Percentiles rank a stretch among this genome's conserved stretches.
Conservation (phyloP, 352 stramenopile species). For the Peronospora belbahrii region DNA sequence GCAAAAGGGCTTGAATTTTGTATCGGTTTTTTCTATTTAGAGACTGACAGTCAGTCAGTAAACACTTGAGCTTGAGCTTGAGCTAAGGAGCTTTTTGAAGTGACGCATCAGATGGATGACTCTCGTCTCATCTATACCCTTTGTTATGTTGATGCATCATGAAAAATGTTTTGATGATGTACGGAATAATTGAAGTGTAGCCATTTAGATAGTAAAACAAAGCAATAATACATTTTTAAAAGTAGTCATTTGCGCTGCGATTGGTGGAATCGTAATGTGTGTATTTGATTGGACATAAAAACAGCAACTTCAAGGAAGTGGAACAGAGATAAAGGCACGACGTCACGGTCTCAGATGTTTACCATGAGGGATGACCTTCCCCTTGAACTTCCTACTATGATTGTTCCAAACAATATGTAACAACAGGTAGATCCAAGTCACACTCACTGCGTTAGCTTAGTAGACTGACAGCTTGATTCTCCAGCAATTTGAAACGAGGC, state of each 20-base stretch:
- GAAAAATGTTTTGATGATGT: constrained; percentile 20
- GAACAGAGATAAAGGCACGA: background rate
- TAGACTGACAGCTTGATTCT: constrained; percentile 29
- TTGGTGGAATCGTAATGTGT: background rate
- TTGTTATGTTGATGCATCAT: constrained; percentile 11
- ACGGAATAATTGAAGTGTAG: background rate
- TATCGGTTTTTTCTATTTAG: no score
- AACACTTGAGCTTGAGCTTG: constrained; percentile 11
- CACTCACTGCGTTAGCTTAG: constrained; percentile 9
- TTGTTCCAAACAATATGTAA: background rate
- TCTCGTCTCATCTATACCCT: background rate
- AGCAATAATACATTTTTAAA: background rate
- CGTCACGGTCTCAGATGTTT: constrained; percentile 14
- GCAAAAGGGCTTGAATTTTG: no score
- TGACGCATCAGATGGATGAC: no score
- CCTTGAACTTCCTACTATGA: background rate
- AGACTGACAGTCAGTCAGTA: no score
- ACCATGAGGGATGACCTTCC: constrained; percentile 11
- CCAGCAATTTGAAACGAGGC: constrained; percentile 30
- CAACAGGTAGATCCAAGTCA: no score
- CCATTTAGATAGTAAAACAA: background rate
- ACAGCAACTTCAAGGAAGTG: background rate
- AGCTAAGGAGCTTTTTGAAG: no score
- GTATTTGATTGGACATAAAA: background rate
- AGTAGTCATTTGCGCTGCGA: background rate